Base-by-base conservation (phyloP, 768 basidiomycete genomes). In the Amanita polypyramis region DNA sequence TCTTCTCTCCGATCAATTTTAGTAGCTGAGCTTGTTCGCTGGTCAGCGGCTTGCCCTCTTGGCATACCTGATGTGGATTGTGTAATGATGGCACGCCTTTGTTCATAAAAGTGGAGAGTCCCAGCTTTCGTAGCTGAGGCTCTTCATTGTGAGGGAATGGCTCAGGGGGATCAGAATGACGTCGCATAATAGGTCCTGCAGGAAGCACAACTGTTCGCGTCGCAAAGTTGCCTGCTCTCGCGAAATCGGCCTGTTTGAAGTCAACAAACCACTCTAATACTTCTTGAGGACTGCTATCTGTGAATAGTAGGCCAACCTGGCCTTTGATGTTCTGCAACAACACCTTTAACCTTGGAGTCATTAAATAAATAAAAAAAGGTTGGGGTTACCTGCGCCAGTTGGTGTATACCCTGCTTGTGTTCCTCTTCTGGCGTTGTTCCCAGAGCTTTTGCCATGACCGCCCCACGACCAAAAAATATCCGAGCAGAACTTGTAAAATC, bases 71-170 rank as follows among this genome's bases (percentile, higher is more conserved):
- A 61, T 97, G 92, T n/a, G 89, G 73, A 39, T 67, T 74, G 47
- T 77, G 75, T 39, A 98, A 68, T 5, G 84, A 86, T 3, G 95
- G 94, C 0, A 96, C 86, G 47, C 96, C 96, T 57, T 77, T 79
- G 49, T 84, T 78, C 74, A 99, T 76, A 25, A 72, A 76, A 14
- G 94, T 98, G 43, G 79, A 71, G 27, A 99, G 68, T 6, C 96
- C 96, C 30, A 98, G 76, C 63, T 88, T 89, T 47, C 96, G 81
- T 45, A 99, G 73, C 61, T 98, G 95, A 17, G 94, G 93, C 53
- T 99, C 96, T 69, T 98, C 92, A 57, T 92, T 93, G 64, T 97
- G 93, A 32, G 96, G 92, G 65, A 98, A 94, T 2, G 90, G 85
- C 55, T 93, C 84, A 33, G 85, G 78, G 0, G 85, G 86, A 53